Evolutionary conservation across 768 basidiomycete species (phyloP).

Genomic region (Roridomyces roridus): DNA sequence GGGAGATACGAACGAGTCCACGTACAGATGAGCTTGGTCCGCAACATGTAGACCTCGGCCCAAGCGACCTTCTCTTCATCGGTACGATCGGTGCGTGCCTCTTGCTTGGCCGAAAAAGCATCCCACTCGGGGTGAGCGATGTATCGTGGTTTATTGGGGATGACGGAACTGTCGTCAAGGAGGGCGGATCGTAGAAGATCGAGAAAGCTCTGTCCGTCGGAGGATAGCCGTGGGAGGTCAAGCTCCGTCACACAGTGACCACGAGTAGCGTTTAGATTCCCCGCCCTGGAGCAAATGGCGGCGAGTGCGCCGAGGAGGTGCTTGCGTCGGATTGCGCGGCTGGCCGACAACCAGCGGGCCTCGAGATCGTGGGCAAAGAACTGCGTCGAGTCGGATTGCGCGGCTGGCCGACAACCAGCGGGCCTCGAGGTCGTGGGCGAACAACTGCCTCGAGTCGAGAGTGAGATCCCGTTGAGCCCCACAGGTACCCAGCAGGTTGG

Average conservation of each 20-base stretch:
- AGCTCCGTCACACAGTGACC: not conserved
- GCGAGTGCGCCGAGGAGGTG: not conserved
- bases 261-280: conserved; percentile 1
- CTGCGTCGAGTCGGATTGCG: not conserved
- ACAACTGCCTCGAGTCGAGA: conserved; percentile 4
- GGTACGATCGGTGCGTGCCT: not conserved
- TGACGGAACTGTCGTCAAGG: not conserved
- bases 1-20: not conserved
- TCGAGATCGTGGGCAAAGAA: conserved; percentile 1
- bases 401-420: conserved; percentile 8
- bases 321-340: too few relatives aligned
- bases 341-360: too few relatives aligned
- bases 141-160: not conserved
- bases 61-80: conserved; percentile 5
- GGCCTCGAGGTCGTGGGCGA: conserved; percentile 7
- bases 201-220: not conserved
- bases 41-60: conserved; percentile 1
- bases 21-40: conserved; percentile 17
- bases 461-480: conserved; percentile 11
- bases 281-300: conserved; percentile 4
- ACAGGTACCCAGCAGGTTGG: conserved; percentile 3
- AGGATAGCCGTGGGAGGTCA: not conserved
- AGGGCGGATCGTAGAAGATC: conserved; percentile 1
- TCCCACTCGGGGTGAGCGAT: not conserved
- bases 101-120: not conserved